Evolutionary conservation across 2,329 filamentous ascomycete genomes (phyloP), one percentile per base, ranked within the genome.

Genomic region (Aspergillus cejpii): DNA sequence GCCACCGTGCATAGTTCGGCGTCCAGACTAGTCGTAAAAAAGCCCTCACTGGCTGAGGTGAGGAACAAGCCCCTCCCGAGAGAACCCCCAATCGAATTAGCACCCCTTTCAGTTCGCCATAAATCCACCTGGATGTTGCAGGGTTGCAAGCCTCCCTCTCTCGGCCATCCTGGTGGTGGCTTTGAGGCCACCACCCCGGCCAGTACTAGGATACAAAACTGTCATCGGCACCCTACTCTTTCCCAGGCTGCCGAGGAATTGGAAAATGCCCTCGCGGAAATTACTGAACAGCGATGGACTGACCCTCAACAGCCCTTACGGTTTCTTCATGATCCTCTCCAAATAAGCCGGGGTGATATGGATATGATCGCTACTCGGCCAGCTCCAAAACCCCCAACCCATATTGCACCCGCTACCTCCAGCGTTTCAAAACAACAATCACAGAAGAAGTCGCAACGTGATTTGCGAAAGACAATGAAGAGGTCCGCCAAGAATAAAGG

Each of bases 31-130:
- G 31, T 6, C 31, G 31, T 12, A 34, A 12, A 20, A 34, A n/a
- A 17, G 14, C 31, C 31, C 10, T 34, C 31, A 34, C n/a, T 59
- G 17, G 50, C 53, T 10, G 55, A 66, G 17, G 43, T 62, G 15
- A 63, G 54, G 44, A 66, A 70, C 42, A 71, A 71, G 40, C 67
- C 68, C 6, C 58, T 72, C 4, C 69, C 69, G 12, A 55, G 61
- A 4, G 64, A 65, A 17, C 68, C 68, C 20, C 53, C 56, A 1
- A 56, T 61, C 28, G 51, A 55, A 39, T 42, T 64, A 36, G 51
- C 55, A 5, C 65, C 63, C n/a, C 46, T 63, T 2, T 47, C 55
- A 6, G 51, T 60, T 29, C 59, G 56, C 15, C 56, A 39, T 26
- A 53, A 43, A 20, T 20, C 39, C 2, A 24, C 17, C 26, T 36